Evolutionary conservation across 2,329 filamentous ascomycete genomes (phyloP).

Genomic region (Fusarium brevicatenulatum): DNA sequence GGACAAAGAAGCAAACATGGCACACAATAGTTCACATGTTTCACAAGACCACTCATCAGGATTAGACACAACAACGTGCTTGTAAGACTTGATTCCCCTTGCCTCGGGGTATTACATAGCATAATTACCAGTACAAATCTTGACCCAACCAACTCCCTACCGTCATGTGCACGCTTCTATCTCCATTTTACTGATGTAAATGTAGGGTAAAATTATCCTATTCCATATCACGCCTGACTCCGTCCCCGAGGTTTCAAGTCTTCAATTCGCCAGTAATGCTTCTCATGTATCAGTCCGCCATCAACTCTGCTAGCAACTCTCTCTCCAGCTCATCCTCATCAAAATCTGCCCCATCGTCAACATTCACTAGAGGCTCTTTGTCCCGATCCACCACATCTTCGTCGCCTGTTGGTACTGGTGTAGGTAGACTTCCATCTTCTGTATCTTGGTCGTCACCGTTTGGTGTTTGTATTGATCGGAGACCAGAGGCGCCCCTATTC

Average conservation of each 20-base stretch:
- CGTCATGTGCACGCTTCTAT: constrained; percentile 23
- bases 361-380: constrained; percentile 38
- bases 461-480: constrained; percentile 58
- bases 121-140: not conserved
- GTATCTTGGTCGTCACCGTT: constrained; percentile 50
- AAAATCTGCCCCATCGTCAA: constrained; percentile 52
- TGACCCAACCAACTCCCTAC: constrained; percentile 4
- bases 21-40: not conserved
- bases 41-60: too few relatives aligned
- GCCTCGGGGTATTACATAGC: constrained; percentile 27
- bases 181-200: constrained; percentile 6
- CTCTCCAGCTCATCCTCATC: constrained; percentile 70
- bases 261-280: constrained; percentile 60
- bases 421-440: constrained; percentile 53
- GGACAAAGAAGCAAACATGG: not conserved
- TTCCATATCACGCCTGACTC: not conserved
- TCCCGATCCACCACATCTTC: constrained; percentile 49
- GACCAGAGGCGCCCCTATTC: constrained; percentile 56
- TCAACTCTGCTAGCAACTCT: constrained; percentile 70
- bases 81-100: constrained; percentile 24
- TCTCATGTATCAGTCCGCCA: constrained; percentile 55
- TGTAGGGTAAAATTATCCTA: not conserved
- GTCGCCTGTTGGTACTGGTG: constrained; percentile 51
- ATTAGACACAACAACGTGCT: not conserved
- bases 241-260: constrained; percentile 16